phyloP scores from a whole-genome alignment of 2,329 filamentous ascomycete genomes.

The Pseudocercospora musae region DNA sequence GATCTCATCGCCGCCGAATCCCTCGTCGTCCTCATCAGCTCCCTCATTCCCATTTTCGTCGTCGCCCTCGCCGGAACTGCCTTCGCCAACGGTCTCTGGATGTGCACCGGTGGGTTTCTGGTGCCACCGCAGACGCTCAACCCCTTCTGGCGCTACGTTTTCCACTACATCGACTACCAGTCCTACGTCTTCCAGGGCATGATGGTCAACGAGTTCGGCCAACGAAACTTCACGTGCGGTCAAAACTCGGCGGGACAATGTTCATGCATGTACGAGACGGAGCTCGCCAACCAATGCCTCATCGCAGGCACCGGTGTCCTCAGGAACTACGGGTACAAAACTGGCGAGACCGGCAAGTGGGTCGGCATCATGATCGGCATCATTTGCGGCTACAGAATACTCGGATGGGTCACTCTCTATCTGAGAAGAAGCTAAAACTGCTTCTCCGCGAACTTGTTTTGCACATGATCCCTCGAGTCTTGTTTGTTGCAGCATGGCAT shows the following conservation, averaged over 20 bases:
- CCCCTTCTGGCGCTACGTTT: conserved; percentile 78
- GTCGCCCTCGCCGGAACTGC: conserved; percentile 72
- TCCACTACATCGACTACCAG: conserved; percentile 84
- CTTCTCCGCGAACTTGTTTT: conserved; percentile 3
- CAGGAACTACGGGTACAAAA: conserved; percentile 64
- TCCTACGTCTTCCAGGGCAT: conserved; percentile 81
- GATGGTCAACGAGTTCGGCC: conserved; percentile 80
- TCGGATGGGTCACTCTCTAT: conserved; percentile 63
- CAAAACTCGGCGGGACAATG: conserved; percentile 45
- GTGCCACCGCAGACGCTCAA: conserved; percentile 69
- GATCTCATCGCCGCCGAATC: conserved; percentile 79
- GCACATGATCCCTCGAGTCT: conserved; percentile 3
- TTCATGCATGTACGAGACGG: conserved; percentile 68
- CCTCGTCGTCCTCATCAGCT: conserved; percentile 71
- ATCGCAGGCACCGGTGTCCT: conserved; percentile 71
- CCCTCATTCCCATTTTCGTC: conserved; percentile 73
- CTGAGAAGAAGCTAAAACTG: conserved; percentile 31
- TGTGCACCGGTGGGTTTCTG: conserved; percentile 78
- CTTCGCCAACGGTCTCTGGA: conserved; percentile 84
- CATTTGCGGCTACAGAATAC: conserved; percentile 66
- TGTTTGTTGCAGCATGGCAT: background rate
- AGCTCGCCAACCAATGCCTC: conserved; percentile 61
- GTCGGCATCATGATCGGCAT: conserved; percentile 77
- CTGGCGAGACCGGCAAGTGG: conserved; percentile 62
- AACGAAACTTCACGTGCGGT: conserved; percentile 61